Evolutionary conservation across 2,329 filamentous ascomycete species (phyloP).

Genomic region (Ophiostoma perfectum): DNA sequence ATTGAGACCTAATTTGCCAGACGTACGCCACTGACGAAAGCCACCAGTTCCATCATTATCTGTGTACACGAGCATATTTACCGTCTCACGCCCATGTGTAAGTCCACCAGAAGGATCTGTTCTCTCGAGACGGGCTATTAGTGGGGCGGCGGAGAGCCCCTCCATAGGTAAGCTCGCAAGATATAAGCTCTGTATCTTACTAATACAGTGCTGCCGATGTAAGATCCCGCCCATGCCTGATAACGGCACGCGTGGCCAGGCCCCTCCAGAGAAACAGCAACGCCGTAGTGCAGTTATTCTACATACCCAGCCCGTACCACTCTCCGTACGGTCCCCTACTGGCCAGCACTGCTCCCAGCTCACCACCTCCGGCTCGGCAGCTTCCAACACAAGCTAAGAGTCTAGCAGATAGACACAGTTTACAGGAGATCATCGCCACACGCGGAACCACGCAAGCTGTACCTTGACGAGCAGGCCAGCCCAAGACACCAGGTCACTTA

Average conservation of each 20-base stretch:
- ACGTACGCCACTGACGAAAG: background rate
- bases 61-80: too few species aligned
- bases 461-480: background rate
- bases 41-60: background rate
- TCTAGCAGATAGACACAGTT: background rate
- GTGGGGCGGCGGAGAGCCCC: background rate
- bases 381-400: background rate
- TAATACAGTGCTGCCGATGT: background rate
- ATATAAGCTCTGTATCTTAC: background rate
- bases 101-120: too few species aligned
- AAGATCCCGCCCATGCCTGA: background rate
- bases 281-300: background rate
- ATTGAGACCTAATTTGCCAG: background rate
- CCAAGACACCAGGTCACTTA: background rate
- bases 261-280: background rate
- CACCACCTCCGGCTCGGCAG: background rate
- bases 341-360: background rate
- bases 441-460: background rate
- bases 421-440: background rate
- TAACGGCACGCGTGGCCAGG: background rate
- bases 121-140: background rate
- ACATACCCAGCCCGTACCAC: background rate
- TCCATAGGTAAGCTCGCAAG: too few species aligned
- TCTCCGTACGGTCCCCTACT: background rate
- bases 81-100: too few species aligned